These are phyloP conservation scores for Salix dunnii DNA, from an alignment of 345 rosid genomes.

Conservation along the genomic window DNA sequence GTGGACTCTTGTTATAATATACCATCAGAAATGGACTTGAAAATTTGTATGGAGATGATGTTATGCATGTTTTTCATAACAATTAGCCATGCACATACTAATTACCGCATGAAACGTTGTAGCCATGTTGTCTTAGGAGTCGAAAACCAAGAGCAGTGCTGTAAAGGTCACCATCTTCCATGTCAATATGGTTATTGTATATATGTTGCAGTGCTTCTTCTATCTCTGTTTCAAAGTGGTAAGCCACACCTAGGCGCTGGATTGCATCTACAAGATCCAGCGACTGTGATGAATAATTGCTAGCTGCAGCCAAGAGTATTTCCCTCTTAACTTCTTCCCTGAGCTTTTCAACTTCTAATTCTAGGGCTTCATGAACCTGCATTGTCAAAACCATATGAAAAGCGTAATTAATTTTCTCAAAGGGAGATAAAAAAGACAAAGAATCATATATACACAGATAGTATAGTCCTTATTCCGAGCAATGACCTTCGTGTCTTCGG, in stretches of 20 bases:
- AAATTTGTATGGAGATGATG: no score
- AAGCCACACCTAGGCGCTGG: constrained; percentile 39
- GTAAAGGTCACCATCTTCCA: constrained; percentile 2
- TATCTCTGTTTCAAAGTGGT: constrained; percentile 45
- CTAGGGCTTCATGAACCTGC: no score
- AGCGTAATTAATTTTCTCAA: no score
- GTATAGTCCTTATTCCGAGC: no score
- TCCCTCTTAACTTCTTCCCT: constrained; percentile 18
- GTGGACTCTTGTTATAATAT: no score
- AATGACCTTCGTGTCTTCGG: no score
- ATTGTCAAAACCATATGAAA: no score
- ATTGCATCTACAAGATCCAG: constrained; percentile 31
- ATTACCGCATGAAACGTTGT: background rate
- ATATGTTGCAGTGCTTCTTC: constrained; percentile 15
- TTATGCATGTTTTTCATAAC: no score
- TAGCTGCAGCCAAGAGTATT: background rate
- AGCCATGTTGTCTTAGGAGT: constrained; percentile 28
- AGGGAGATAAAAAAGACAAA: no score
- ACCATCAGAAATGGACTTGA: no score
- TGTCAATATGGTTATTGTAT: background rate
- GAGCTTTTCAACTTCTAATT: background rate
- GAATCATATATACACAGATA: no score
- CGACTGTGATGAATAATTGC: background rate
- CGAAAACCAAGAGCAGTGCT: constrained; percentile 24
- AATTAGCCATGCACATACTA: no score